Evolutionary conservation across 495 filamentous ascomycete genomes (phyloP).

Genomic region (Trichoderma asperelloides): DNA sequence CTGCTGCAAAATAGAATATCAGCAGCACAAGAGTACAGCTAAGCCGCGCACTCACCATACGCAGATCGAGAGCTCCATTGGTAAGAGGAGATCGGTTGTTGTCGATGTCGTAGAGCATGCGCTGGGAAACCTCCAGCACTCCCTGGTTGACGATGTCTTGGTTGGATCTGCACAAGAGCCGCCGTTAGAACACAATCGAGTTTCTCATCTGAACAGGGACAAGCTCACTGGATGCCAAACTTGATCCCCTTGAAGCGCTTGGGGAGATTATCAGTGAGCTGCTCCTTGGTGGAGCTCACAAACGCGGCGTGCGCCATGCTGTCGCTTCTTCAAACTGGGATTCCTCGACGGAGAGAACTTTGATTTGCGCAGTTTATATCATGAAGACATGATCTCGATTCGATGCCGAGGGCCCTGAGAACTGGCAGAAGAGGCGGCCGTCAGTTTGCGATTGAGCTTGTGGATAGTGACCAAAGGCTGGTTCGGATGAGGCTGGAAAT

Average conservation of each 20-base stretch:
- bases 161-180: slow-evolving; percentile 50
- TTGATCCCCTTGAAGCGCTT: slow-evolving; percentile 88
- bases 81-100: slow-evolving; percentile 57
- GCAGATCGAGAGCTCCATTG: slow-evolving; percentile 78
- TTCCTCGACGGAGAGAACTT: not conserved
- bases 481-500: slow-evolving; percentile 6
- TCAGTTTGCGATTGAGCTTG: not conserved
- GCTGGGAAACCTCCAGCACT: slow-evolving; percentile 83
- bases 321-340: not conserved
- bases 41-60: slow-evolving; percentile 41
- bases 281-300: slow-evolving; percentile 50
- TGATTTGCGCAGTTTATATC: not conserved
- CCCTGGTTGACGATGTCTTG: slow-evolving; percentile 92
- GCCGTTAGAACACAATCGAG: not conserved
- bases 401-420: not conserved
- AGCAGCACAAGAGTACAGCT: no score
- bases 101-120: slow-evolving; percentile 80
- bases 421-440: not conserved
- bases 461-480: not conserved
- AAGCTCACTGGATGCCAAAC: slow-evolving; percentile 77
- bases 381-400: not conserved
- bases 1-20: no score
- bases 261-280: slow-evolving; percentile 77
- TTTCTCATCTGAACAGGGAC: not conserved
- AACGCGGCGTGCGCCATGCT: slow-evolving; percentile 7